Conservation (phyloP, 805 yeast species). For the Pichia cephalocereana region DNA sequence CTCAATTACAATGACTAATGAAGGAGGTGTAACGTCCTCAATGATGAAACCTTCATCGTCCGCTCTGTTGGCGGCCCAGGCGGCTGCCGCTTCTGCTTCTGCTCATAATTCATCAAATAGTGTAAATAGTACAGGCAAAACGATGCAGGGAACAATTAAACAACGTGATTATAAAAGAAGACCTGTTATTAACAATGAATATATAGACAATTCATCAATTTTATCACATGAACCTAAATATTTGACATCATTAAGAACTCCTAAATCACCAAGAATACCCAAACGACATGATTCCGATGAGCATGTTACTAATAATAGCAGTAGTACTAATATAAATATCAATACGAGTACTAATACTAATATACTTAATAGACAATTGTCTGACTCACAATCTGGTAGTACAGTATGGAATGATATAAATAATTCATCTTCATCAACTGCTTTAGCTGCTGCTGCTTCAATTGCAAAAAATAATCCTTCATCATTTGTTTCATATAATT, state of each 20-base stretch:
- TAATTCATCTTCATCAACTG: constrained; percentile 22
- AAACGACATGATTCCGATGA: neutral
- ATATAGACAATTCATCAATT: too few species aligned
- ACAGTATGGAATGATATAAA: constrained; percentile 23
- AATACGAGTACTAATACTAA: too few species aligned
- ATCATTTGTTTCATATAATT: constrained; percentile 16
- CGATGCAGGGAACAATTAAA: neutral
- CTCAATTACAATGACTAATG: too few species aligned
- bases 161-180: neutral
- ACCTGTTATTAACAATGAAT: neutral
- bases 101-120: too few species aligned
- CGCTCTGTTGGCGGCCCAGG: neutral
- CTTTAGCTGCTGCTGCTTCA: constrained; percentile 28
- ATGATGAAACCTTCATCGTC: too few species aligned
- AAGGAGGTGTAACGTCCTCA: too few species aligned
- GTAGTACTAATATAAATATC: too few species aligned
- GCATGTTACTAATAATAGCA: too few species aligned
- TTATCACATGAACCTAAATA: too few species aligned
- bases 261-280: neutral
- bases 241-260: neutral
- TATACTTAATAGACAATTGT: too few species aligned
- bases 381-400: neutral
- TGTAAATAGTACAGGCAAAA: too few species aligned
- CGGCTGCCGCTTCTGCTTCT: neutral
- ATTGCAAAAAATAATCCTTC: constrained; percentile 26